These are phyloP conservation scores for Nakazawaea molendinolei DNA, from an alignment of 805 yeast species.

Conservation along the genomic window DNA sequence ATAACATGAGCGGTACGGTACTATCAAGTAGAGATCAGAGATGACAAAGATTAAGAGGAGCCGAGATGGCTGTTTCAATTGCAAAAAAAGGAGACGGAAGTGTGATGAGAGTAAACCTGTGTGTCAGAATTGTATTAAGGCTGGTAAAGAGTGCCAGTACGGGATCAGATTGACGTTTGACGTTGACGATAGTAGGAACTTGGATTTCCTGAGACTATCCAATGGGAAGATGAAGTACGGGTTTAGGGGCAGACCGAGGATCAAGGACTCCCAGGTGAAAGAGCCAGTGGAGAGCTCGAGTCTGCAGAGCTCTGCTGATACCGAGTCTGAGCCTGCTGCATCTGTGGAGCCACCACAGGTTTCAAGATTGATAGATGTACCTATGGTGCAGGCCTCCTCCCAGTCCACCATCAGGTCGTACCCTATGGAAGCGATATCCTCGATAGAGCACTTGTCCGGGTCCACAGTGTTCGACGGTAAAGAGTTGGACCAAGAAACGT, in stretches of 20 bases:
- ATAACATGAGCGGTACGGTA: too few species aligned
- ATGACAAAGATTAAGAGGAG: slow-evolving; percentile 41
- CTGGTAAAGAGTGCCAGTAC: slow-evolving; percentile 43
- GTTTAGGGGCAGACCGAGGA: slow-evolving; percentile 37
- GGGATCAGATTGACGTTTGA: slow-evolving; percentile 41
- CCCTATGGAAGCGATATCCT: background rate
- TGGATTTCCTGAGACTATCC: slow-evolving; percentile 15
- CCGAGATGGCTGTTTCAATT: slow-evolving; percentile 53
- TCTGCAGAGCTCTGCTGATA: too few species aligned
- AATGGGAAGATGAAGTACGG: slow-evolving; percentile 33
- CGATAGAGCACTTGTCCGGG: background rate
- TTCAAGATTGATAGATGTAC: too few species aligned
- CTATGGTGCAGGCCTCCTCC: too few species aligned
- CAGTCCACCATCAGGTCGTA: background rate
- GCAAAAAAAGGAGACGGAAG: slow-evolving; percentile 45
- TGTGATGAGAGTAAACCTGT: slow-evolving; percentile 50
- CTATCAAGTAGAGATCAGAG: too few species aligned
- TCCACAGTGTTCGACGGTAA: background rate
- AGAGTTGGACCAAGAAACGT: background rate
- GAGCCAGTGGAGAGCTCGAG: too few species aligned
- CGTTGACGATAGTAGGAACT: slow-evolving; percentile 39
- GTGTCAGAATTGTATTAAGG: slow-evolving; percentile 40
- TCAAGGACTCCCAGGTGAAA: slow-evolving; percentile 27
- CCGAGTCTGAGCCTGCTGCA: too few species aligned
- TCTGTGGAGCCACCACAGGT: too few species aligned